phyloP scores from a whole-genome alignment of 495 filamentous ascomycete genomes.

The Hypoxylon trugodes region DNA sequence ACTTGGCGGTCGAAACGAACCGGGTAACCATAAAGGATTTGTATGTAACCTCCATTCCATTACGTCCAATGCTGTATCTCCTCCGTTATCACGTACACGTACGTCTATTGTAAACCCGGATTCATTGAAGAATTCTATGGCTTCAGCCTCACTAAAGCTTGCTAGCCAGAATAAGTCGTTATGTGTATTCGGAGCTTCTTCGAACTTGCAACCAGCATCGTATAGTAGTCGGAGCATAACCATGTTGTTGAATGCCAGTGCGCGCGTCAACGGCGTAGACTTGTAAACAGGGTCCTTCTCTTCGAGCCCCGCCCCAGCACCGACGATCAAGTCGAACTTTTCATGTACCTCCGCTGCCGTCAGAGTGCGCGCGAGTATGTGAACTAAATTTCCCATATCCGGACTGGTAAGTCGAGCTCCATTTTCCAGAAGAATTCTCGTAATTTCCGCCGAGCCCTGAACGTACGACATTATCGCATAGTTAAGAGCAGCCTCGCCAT shows the following conservation, averaged over 20 bases:
- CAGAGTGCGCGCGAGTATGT: neutral
- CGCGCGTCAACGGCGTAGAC: neutral
- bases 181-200: neutral
- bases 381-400: neutral
- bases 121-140: slow-evolving; percentile 1
- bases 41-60: slow-evolving; percentile 16
- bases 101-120: slow-evolving; percentile 10
- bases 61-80: slow-evolving; percentile 1
- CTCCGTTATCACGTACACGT: neutral
- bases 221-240: slow-evolving; percentile 12
- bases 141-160: neutral
- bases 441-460: neutral
- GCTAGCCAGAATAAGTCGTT: neutral
- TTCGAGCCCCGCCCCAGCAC: neutral
- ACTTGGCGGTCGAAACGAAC: neutral
- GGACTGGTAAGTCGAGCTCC: neutral
- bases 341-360: neutral
- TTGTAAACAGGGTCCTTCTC: neutral
- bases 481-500: neutral
- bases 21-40: neutral
- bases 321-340: slow-evolving; percentile 13
- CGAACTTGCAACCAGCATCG: slow-evolving; percentile 19
- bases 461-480: neutral
- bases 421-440: neutral
- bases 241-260: neutral